Conservation (phyloP, 805 yeast genomes). For the Saccharomycopsis sp. region DNA sequence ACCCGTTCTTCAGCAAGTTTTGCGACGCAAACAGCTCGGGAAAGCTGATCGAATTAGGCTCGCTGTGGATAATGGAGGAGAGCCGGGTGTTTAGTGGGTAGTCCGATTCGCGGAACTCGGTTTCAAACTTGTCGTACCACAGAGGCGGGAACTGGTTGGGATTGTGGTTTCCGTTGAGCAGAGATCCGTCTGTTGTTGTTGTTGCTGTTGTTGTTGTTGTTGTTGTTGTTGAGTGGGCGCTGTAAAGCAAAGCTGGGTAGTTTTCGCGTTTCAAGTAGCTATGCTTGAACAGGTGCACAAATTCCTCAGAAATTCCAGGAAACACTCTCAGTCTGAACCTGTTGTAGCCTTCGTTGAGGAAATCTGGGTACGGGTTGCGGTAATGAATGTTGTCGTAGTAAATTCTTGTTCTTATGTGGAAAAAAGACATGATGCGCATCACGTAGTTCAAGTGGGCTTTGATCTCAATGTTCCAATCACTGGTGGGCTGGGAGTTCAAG, state of each 20-base stretch:
- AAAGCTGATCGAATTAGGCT: neutral
- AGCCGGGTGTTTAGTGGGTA: constrained; percentile 17
- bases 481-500: neutral
- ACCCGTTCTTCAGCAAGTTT: constrained; percentile 6
- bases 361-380: constrained; percentile 13
- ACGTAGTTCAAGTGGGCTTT: constrained; percentile 8
- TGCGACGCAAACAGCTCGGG: constrained; percentile 1
- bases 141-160: neutral
- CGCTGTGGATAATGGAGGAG: constrained; percentile 10
- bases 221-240: no score
- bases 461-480: neutral
- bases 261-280: constrained; percentile 9
- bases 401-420: constrained; percentile 8
- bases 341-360: constrained; percentile 9
- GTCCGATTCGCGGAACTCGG: constrained; percentile 10
- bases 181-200: neutral
- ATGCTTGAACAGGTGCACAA: constrained; percentile 4
- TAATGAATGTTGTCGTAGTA: constrained; percentile 16
- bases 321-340: constrained; percentile 8
- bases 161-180: no score
- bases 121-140: constrained; percentile 8
- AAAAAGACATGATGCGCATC: constrained; percentile 10
- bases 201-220: neutral
- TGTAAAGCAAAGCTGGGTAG: constrained; percentile 12
- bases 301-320: constrained; percentile 9